phyloP scores from a whole-genome alignment of 306 rosid species.

The Dalbergia oliveri region DNA sequence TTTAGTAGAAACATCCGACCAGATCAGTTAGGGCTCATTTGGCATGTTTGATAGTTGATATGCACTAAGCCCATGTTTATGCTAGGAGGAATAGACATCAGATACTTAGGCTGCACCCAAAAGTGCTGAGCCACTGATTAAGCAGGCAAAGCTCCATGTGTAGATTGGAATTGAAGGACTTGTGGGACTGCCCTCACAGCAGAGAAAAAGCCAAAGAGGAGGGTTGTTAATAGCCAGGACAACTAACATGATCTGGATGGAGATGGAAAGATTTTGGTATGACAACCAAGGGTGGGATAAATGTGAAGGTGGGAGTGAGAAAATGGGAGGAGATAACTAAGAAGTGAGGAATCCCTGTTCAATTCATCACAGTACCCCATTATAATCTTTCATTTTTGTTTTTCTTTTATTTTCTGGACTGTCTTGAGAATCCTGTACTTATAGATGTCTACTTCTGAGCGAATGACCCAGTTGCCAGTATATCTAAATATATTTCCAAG shows the following conservation, averaged over 20 bases:
- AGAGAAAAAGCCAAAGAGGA: not conserved
- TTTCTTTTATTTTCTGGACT: constrained; percentile 14
- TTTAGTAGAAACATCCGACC: not conserved
- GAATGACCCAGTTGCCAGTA: constrained; percentile 19
- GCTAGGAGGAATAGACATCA: not conserved
- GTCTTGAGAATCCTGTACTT: constrained; percentile 1
- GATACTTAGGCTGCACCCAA: not conserved
- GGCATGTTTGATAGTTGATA: not conserved
- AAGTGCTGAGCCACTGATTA: not conserved
- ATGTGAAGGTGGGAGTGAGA: not conserved
- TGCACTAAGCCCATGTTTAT: not conserved
- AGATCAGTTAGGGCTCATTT: not conserved
- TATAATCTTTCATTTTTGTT: not conserved
- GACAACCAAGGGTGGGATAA: too few species aligned
- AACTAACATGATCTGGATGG: not conserved
- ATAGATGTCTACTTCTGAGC: constrained; percentile 7
- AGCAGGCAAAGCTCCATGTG: not conserved
- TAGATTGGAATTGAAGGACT: not conserved
- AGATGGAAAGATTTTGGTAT: not conserved
- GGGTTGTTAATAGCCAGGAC: not conserved
- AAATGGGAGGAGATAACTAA: not conserved
- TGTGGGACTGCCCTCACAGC: not conserved
- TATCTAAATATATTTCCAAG: not conserved
- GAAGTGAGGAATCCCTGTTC: constrained; percentile 8
- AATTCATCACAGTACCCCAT: not conserved